Evolutionary conservation across 208 protist species (phyloP).

Genomic region (Trypanosoma avium): DNA sequence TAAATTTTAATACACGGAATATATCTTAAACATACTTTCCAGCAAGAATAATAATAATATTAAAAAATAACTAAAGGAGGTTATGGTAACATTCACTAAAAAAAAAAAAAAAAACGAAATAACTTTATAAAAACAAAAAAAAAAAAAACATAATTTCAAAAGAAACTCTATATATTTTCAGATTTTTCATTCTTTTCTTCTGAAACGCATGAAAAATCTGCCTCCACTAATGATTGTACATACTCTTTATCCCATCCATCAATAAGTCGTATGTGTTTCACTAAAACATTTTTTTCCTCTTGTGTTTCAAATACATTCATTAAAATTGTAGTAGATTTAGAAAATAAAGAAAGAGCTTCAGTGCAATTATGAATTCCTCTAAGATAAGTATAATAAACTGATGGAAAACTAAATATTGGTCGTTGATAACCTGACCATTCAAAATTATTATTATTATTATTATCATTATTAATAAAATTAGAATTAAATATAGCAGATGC

Average conservation of each 20-base stretch:
- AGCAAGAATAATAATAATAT: too few relatives aligned
- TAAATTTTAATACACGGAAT: too few relatives aligned
- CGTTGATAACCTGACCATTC: constrained; percentile 24
- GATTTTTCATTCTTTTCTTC: neutral
- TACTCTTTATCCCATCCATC: constrained; percentile 39
- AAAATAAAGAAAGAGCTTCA: constrained; percentile 25
- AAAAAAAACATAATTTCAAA: neutral
- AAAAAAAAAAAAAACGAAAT: too few relatives aligned
- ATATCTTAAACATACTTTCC: too few relatives aligned
- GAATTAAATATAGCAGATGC: neutral
- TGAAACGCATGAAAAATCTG: constrained; percentile 31
- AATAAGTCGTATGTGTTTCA: constrained; percentile 16
- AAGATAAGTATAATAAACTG: constrained; percentile 23
- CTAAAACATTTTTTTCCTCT: neutral
- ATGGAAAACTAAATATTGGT: constrained; percentile 33
- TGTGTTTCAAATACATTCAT: neutral
- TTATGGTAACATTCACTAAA: too few relatives aligned
- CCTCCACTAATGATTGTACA: constrained; percentile 31
- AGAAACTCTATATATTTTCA: neutral
- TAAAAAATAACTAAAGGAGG: too few relatives aligned
- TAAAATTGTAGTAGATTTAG: neutral
- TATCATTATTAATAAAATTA: too few relatives aligned
- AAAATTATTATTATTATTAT: neutral
- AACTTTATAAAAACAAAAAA: too few relatives aligned
- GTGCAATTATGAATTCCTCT: constrained; percentile 26